Evolutionary conservation across 495 filamentous ascomycete species (phyloP), one percentile per base, ranked within the genome.

Genomic region (Penicillium subrubescens): DNA sequence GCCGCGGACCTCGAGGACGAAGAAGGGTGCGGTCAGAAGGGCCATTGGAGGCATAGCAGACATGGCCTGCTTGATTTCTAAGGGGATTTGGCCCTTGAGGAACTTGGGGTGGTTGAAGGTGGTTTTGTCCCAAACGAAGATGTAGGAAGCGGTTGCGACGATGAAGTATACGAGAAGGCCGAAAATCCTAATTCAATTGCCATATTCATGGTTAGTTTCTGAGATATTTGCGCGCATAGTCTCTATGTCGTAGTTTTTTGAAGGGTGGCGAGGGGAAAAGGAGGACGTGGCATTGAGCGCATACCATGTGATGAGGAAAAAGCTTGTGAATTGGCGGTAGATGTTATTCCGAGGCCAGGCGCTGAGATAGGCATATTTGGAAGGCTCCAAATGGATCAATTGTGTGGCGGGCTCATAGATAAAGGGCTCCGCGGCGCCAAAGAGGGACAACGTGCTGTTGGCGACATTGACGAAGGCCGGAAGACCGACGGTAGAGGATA

Each of bases 71-170:
- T 77, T 73, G 66, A 98, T 97, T 75, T 98, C 94, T 73, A 93
- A 84, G 55, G 84, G 77, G 41, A 98, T 89, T 77, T 98, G 94
- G 80, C 97, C 92, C 78, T 93, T 94, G 73, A 97, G 90, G 77
- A 93, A 98, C 76, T 96, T 97, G 41, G 94, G 94, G 74, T 98
- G 95, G 12, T 90, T 82, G 80, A 92, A 88, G 66, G 91, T 94
- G 21, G 86, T 83, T 74, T 98, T 93, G 79, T 98, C 94, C 83
- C 97, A 98, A 79, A 98, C 81, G 84, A 97, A 94, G 70, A 89
- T 61, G 81, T 96, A 98, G 34, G 93, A 97, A 31, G 96, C 81
- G 43, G 89, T 84, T 21, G 94, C 89, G 73, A 89, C 92, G 64
- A 91, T 63, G 76, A 94, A 97, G 83, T 98, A 98, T 65, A 93